Evolutionary conservation across 495 filamentous ascomycete genomes (phyloP).

Genomic region (Xylaria sp.): DNA sequence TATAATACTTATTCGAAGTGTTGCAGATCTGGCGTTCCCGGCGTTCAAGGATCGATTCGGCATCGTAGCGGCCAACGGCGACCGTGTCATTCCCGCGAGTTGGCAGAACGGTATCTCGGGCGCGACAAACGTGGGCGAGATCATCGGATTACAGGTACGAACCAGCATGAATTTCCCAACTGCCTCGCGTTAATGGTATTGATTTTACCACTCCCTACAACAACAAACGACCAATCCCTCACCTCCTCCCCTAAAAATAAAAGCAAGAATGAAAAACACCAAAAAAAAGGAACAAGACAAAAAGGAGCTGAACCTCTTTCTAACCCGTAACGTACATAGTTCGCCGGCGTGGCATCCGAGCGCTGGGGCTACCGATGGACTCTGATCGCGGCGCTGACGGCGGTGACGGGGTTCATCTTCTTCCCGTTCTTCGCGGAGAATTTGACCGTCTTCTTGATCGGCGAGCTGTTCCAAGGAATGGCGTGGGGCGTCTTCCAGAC

Average conservation of each 20-base stretch:
- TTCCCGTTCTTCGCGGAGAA: constrained; percentile 68
- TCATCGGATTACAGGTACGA: constrained; percentile 45
- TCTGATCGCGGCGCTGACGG: constrained; percentile 50
- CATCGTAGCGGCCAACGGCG: constrained; percentile 35
- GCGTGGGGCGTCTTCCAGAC: constrained; percentile 72
- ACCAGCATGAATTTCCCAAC: neutral
- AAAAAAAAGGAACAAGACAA: neutral
- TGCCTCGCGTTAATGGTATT: constrained; percentile 30
- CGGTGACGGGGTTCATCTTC: constrained; percentile 59
- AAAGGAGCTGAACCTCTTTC: neutral
- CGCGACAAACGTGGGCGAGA: constrained; percentile 49
- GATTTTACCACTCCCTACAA: too few relatives aligned
- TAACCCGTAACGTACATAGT: constrained; percentile 38
- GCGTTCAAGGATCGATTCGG: constrained; percentile 41
- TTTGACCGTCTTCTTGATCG: constrained; percentile 66
- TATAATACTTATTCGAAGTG: neutral
- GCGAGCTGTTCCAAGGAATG: constrained; percentile 74
- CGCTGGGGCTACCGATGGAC: constrained; percentile 43
- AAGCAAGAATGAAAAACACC: too few relatives aligned
- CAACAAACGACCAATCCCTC: neutral
- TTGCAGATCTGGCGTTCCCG: constrained; percentile 37
- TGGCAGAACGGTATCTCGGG: constrained; percentile 51
- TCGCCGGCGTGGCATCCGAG: constrained; percentile 40
- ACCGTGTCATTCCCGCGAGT: constrained; percentile 42
- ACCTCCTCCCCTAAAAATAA: too few relatives aligned